phyloP scores from a whole-genome alignment of 2,329 filamentous ascomycete genomes.

The Fusarium cyanostomum region DNA sequence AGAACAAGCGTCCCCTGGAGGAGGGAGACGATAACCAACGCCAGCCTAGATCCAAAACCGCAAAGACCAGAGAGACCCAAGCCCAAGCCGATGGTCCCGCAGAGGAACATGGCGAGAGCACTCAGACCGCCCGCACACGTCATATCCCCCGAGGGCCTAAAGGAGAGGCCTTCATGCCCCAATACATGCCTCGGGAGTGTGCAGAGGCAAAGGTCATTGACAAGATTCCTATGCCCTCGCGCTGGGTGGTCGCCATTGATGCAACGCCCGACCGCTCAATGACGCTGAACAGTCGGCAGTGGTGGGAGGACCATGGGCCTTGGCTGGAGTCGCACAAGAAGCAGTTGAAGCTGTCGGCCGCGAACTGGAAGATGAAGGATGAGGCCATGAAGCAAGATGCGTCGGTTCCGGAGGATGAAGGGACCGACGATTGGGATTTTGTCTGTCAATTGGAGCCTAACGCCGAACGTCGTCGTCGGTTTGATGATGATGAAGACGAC shows the following conservation, averaged over 20 bases:
- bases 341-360: conserved; percentile 19
- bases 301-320: conserved; percentile 34
- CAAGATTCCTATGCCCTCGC: conserved; percentile 18
- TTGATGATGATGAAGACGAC: not conserved
- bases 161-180: conserved; percentile 27
- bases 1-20: conserved; percentile 8
- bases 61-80: not conserved
- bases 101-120: not conserved
- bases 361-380: conserved; percentile 34
- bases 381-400: conserved; percentile 25
- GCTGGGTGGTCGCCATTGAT: conserved; percentile 29
- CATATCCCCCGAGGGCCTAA: conserved; percentile 21
- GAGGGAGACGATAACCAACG: not conserved
- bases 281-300: conserved; percentile 23
- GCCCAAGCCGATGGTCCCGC: not conserved
- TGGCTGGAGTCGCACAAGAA: conserved; percentile 36
- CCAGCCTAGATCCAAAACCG: conserved; percentile 1
- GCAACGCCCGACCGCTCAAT: conserved; percentile 25
- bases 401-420: conserved; percentile 23
- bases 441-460: conserved; percentile 14
- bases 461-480: not conserved
- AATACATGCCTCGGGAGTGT: conserved; percentile 27
- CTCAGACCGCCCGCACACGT: not conserved
- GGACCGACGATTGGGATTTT: conserved; percentile 34
- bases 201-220: conserved; percentile 1